Conservation (phyloP, 108 stramenopile species). For the Cyclotella sp. region DNA sequence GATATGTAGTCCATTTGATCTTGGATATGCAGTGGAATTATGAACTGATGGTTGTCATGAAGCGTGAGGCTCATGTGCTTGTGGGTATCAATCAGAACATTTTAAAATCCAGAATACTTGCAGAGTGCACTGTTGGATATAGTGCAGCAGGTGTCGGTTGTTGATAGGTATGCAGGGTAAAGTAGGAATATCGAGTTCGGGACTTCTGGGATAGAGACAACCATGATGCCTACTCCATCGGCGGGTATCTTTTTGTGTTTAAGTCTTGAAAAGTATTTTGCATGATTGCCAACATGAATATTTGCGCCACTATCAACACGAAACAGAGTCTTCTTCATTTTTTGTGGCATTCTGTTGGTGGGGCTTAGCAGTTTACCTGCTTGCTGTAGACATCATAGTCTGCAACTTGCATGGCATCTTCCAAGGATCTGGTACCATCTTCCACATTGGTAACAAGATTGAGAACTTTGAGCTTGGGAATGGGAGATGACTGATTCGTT, state of each 20-base stretch:
- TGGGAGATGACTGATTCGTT: no score
- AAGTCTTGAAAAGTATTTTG: no score
- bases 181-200: background rate
- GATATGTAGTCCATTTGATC: background rate
- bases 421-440: no score
- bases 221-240: background rate
- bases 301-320: constrained; percentile 13
- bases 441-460: no score
- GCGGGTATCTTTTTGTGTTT: background rate
- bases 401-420: no score
- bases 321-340: no score
- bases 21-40: background rate
- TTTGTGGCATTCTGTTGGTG: no score
- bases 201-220: background rate
- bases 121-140: background rate
- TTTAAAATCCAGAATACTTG: background rate
- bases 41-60: background rate
- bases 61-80: background rate
- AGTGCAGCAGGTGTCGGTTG: background rate
- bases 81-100: background rate
- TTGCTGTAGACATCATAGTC: no score
- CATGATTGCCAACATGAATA: background rate
- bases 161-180: background rate
- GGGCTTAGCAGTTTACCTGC: no score
- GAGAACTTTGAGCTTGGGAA: no score